These are phyloP conservation scores for Artemisia annua DNA, from an alignment of 129 eudicot genomes.

Conservation along the genomic window DNA sequence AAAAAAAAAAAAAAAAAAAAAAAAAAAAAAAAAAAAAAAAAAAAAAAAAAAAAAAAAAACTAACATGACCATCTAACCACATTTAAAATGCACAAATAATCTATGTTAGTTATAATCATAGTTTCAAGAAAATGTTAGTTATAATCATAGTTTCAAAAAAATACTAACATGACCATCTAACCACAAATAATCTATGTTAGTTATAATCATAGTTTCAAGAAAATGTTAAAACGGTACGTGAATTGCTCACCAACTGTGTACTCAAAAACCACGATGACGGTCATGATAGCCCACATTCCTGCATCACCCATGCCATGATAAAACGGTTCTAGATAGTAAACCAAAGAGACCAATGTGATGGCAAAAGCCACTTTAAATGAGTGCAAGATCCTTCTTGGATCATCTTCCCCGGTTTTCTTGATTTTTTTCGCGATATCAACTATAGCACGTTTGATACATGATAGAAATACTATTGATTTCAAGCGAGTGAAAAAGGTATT, in stretches of 20 bases:
- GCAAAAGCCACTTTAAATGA: constrained; percentile 67
- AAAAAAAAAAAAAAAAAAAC: no score
- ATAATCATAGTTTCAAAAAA: no score
- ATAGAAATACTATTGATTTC: constrained; percentile 15
- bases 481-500: neutral
- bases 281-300: constrained; percentile 77
- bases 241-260: constrained; percentile 61
- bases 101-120: no score
- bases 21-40: no score
- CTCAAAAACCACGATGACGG: constrained; percentile 79
- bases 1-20: no score
- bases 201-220: no score
- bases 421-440: constrained; percentile 16
- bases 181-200: no score
- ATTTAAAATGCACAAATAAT: no score
- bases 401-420: constrained; percentile 56
- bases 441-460: constrained; percentile 33
- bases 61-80: no score
- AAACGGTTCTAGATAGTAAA: constrained; percentile 62
- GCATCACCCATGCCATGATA: constrained; percentile 70
- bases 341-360: constrained; percentile 62
- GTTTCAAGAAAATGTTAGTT: no score
- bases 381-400: constrained; percentile 65
- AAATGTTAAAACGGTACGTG: no score
- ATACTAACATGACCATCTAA: no score